Percentiles rank a stretch among this genome's conserved stretches.
phyloP scores from a whole-genome alignment of 805 yeast genomes.

The Ogataea zsoltii region DNA sequence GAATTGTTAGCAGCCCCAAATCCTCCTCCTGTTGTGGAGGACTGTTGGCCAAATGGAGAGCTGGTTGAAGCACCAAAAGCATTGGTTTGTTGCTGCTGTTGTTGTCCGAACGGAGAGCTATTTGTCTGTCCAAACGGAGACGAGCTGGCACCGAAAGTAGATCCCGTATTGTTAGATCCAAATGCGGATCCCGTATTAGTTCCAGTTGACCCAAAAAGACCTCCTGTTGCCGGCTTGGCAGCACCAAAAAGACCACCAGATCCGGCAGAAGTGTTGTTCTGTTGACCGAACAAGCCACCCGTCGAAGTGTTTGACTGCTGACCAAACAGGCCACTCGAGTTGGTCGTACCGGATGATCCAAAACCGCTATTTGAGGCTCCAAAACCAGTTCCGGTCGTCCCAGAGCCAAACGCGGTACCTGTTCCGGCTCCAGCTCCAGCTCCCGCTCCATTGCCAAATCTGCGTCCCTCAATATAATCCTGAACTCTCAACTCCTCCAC shows the following conservation, averaged over 20 bases:
- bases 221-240: conserved; percentile 32
- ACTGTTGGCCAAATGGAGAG: conserved; percentile 43
- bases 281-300: conserved; percentile 25
- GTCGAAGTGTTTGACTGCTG: conserved; percentile 27
- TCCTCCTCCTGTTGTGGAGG: conserved; percentile 22
- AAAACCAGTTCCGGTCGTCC: conserved; percentile 24
- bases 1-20: conserved; percentile 31
- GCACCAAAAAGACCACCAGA: conserved; percentile 19
- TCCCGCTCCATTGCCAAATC: conserved; percentile 47
- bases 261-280: conserved; percentile 12
- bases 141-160: conserved; percentile 21
- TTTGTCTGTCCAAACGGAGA: conserved; percentile 27
- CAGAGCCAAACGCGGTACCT: conserved; percentile 35
- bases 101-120: conserved; percentile 23
- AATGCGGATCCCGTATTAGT: conserved; percentile 15
- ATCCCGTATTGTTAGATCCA: conserved; percentile 36
- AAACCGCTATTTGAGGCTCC: conserved; percentile 20
- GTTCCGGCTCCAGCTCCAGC: conserved; percentile 33
- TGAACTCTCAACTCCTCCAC: conserved; percentile 86
- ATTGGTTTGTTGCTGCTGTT: conserved; percentile 3
- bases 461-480: conserved; percentile 78
- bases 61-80: conserved; percentile 11
- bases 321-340: conserved; percentile 50
- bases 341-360: conserved; percentile 22
- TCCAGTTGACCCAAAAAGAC: conserved; percentile 25